phyloP scores from a whole-genome alignment of 2,329 filamentous ascomycete species.

The Alternaria novae-zelandiae region DNA sequence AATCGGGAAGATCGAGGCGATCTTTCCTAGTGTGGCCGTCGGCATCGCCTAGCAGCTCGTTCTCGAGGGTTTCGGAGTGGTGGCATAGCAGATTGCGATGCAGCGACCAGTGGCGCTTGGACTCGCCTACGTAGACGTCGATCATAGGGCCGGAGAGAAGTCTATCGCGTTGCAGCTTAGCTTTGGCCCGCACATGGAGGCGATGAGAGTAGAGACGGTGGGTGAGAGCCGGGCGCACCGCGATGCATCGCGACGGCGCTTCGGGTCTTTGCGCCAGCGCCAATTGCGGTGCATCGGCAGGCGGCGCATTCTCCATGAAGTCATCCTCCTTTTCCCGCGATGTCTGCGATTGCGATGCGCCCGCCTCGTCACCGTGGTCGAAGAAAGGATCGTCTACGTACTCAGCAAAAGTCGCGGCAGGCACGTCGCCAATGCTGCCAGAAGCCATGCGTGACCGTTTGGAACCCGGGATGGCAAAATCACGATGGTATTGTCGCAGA shows the following conservation, averaged over 20 bases:
- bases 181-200: conserved; percentile 50
- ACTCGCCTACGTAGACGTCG: conserved; percentile 59
- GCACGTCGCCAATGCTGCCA: conserved; percentile 54
- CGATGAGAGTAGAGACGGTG: conserved; percentile 47
- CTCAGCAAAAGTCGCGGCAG: conserved; percentile 60
- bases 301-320: conserved; percentile 21
- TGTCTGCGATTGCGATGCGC: conserved; percentile 25
- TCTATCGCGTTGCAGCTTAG: conserved; percentile 57
- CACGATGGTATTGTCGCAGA: conserved; percentile 45
- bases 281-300: conserved; percentile 15
- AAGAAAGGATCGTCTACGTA: conserved; percentile 50
- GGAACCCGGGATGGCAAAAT: conserved; percentile 49
- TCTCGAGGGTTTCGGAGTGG: conserved; percentile 56
- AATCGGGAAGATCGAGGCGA: conserved; percentile 56
- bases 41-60: conserved; percentile 48
- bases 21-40: conserved; percentile 43
- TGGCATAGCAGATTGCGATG: conserved; percentile 61
- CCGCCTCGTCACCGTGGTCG: conserved; percentile 10
- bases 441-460: conserved; percentile 54
- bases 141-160: conserved; percentile 60
- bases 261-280: conserved; percentile 14
- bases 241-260: conserved; percentile 25
- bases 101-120: conserved; percentile 57
- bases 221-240: conserved; percentile 41
- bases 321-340: conserved; percentile 16